phyloP scores from a whole-genome alignment of 768 basidiomycete genomes.

The Leucocoprinus leucothites region DNA sequence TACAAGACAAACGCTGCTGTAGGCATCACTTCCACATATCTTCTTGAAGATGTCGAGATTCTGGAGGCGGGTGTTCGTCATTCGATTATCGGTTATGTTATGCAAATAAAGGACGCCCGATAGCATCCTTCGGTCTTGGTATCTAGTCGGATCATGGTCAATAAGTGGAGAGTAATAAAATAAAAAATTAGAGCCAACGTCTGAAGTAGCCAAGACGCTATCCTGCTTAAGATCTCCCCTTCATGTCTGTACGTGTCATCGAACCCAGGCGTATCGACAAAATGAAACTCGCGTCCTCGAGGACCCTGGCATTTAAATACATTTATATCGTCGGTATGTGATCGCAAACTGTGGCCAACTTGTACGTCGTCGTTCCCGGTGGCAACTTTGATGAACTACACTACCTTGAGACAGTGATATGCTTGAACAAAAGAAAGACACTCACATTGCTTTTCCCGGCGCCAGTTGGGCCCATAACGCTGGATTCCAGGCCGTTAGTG shows the following conservation, averaged over 20 bases:
- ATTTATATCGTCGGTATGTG: constrained; percentile 1
- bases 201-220: constrained; percentile 19
- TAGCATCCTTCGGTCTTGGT: constrained; percentile 11
- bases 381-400: constrained; percentile 10
- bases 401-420: too few relatives aligned
- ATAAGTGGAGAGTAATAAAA: neutral
- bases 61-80: constrained; percentile 8
- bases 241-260: constrained; percentile 18
- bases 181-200: neutral
- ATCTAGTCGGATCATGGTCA: constrained; percentile 4
- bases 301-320: neutral
- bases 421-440: neutral
- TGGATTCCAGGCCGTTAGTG: neutral
- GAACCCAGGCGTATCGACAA: constrained; percentile 22
- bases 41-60: constrained; percentile 15
- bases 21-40: constrained; percentile 14
- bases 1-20: neutral
- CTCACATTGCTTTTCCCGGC: constrained; percentile 18
- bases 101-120: constrained; percentile 22
- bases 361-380: neutral
- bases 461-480: constrained; percentile 23
- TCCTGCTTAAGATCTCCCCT: constrained; percentile 16
- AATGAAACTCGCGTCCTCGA: constrained; percentile 7
- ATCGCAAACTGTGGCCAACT: neutral
- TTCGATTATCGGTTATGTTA: constrained; percentile 17